Evolutionary conservation across 495 filamentous ascomycete species (phyloP).

Genomic region (Umbilicaria muhlenbergii): DNA sequence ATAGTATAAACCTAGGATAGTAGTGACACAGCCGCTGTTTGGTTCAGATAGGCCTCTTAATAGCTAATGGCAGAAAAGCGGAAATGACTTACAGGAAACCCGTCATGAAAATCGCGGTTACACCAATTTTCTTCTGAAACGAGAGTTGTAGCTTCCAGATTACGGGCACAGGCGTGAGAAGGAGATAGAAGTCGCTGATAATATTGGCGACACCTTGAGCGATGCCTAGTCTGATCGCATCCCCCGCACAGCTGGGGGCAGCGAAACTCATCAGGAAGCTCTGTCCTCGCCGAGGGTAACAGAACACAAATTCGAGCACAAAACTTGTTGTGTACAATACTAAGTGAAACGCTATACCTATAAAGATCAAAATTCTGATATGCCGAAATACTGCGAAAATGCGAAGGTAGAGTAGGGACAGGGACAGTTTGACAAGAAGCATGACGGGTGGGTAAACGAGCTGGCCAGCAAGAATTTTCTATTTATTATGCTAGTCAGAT

Average conservation of each 20-base stretch:
- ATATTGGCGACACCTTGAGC: conserved; percentile 20
- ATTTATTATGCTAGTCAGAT: too few relatives aligned
- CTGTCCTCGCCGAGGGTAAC: too few relatives aligned
- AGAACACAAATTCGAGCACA: too few relatives aligned
- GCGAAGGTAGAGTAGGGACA: conserved; percentile 1
- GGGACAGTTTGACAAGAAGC: conserved; percentile 1
- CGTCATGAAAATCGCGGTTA: conserved; percentile 20
- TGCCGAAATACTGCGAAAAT: neutral
- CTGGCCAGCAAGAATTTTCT: too few relatives aligned
- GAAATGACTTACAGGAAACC: conserved; percentile 15
- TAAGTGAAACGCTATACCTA: too few relatives aligned
- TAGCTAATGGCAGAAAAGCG: neutral
- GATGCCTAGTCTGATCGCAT: neutral
- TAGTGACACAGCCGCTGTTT: neutral
- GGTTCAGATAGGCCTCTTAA: neutral
- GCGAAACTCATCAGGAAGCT: too few relatives aligned
- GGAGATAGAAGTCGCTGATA: conserved; percentile 16
- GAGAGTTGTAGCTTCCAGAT: conserved; percentile 19
- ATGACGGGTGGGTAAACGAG: neutral
- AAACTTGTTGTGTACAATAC: too few relatives aligned
- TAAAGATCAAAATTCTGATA: too few relatives aligned
- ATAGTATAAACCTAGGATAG: neutral
- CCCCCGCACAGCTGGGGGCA: too few relatives aligned
- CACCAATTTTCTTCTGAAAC: conserved; percentile 17
- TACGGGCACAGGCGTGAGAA: conserved; percentile 19